Conservation (phyloP, 1,284 basidiomycete genomes). For the Microstroma glucosiphilum region DNA sequence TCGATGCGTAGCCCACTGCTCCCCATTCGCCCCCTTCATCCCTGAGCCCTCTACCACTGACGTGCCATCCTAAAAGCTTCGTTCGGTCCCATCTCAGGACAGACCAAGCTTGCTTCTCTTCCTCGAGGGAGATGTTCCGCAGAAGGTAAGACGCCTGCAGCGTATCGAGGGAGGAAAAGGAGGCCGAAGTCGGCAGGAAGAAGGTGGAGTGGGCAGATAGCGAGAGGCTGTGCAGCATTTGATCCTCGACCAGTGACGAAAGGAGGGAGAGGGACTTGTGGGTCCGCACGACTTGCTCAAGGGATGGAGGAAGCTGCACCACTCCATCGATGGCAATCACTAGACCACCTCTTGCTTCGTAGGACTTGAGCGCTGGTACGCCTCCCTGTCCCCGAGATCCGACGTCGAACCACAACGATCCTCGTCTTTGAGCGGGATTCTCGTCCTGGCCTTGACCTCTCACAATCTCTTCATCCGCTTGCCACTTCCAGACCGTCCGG, state of each 20-base stretch:
- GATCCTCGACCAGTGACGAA: slow-evolving; percentile 47
- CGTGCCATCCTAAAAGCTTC: slow-evolving; percentile 45
- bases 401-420: slow-evolving; percentile 57
- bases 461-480: slow-evolving; percentile 30
- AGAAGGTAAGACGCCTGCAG: slow-evolving; percentile 37
- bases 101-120: slow-evolving; percentile 18
- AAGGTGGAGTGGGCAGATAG: slow-evolving; percentile 66
- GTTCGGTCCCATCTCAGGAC: slow-evolving; percentile 36
- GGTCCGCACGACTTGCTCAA: slow-evolving; percentile 57
- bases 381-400: slow-evolving; percentile 69
- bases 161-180: slow-evolving; percentile 58
- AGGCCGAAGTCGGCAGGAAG: slow-evolving; percentile 78
- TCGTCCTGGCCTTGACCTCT: slow-evolving; percentile 12
- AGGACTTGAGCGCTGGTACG: slow-evolving; percentile 50
- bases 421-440: slow-evolving; percentile 4
- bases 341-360: slow-evolving; percentile 66
- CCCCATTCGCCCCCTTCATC: slow-evolving; percentile 15
- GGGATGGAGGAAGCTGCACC: slow-evolving; percentile 67
- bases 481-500: slow-evolving; percentile 57
- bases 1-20: slow-evolving; percentile 29
- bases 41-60: slow-evolving; percentile 35
- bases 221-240: slow-evolving; percentile 28
- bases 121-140: background rate
- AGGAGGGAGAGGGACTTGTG: slow-evolving; percentile 41
- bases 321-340: slow-evolving; percentile 71